Base-by-base conservation (phyloP, 345 rosid species). In the Linum tenue region DNA sequence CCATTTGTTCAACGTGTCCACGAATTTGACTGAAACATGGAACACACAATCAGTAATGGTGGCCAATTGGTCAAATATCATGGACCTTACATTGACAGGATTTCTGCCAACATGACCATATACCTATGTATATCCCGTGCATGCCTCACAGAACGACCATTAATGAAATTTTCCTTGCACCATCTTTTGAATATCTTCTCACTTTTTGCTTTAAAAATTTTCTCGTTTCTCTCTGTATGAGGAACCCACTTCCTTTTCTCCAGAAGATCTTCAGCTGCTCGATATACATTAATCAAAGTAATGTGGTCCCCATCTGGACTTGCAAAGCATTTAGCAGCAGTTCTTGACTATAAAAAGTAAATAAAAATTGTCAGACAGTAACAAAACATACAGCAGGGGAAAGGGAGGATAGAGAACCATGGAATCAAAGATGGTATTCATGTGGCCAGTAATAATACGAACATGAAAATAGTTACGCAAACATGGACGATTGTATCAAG, bases 241-340 rank as follows among this genome's bases (percentile, higher is more conserved):
- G 64, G 56, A 58, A 72, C 79, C 43, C 67, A 68, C 67, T 66
- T 79, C 72, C 79, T 84, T 77, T 87, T 85, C 74, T 78, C 79
- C 80, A 83, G 74, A 41, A 89, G 77, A 69, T 87, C 97, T 73
- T 81, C 64, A 5, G 86, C 83, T 69, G 85, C 84, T 69, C 89
- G 83, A 78, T 76, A 92, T 51, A 92, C 97, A 79, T 81, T 87
- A 67, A 89, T 77, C 79, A 87, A 77, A 39, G 98, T 90, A 66
- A 85, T 72, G 57, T 92, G 98, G 75, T 92, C 98, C 53, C 98
- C 96, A 60, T 92, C 98, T 36, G 88, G 76, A 77, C 86, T 92
- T 68, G 88, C 77, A 80, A 92, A 90, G 72, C 83, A 84, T 73
- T 85, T 87, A 79, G 77, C 83, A 55, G 90, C 85, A 7, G 76